A percentile compares a stretch with the other conserved stretches of the same genome.
These are phyloP conservation scores for bread wheat (Triticum aestivum) DNA, from an alignment of 176 grass and related monocot genomes.

Conservation along the genomic window IWGSC_CS_RefSeq_v2.1 NC_057802.1:96525946-96526445, in stretches of 20 bases:
- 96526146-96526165: conserved; percentile 55
- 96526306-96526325: neutral
- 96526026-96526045: conserved; percentile 58
- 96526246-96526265: neutral
- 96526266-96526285: no score
- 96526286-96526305: neutral
- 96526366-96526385: conserved; percentile 49
- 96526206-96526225: conserved; percentile 63
- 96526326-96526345: conserved; percentile 81
- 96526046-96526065: conserved; percentile 73
- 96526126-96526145: conserved; percentile 69
- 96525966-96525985: conserved; percentile 42
- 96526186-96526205: conserved; percentile 46
- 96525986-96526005: neutral
- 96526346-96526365: conserved; percentile 55
- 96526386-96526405: conserved; percentile 63
- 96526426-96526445: conserved; percentile 41
- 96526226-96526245: neutral
- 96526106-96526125: conserved; percentile 79
- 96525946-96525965: neutral
- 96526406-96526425: conserved; percentile 68
- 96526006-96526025: conserved; percentile 45
- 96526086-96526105: conserved; percentile 67
- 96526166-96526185: conserved; percentile 69
- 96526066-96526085: conserved; percentile 79